Percentiles rank a stretch among this genome's conserved stretches.
phyloP scores from a whole-genome alignment of 2,329 filamentous ascomycete species.

The Triangularia setosa region DNA sequence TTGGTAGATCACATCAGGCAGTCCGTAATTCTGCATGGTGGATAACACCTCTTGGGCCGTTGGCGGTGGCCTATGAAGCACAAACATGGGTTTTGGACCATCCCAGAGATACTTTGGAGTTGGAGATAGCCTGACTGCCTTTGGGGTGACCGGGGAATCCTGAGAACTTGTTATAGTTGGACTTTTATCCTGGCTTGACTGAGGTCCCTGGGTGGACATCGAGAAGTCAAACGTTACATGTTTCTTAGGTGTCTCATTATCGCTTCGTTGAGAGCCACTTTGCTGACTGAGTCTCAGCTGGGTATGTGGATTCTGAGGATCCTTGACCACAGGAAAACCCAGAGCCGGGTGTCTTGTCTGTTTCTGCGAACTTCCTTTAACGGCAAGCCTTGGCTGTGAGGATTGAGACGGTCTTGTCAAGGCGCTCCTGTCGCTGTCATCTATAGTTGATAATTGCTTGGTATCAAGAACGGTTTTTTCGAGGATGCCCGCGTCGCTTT shows the following conservation, averaged over 20 bases:
- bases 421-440: background rate
- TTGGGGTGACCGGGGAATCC: background rate
- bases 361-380: conserved; percentile 32
- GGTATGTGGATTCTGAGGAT: conserved; percentile 63
- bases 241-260: conserved; percentile 33
- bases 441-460: too few relatives aligned
- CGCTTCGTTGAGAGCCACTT: conserved; percentile 50
- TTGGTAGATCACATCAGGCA: conserved; percentile 73
- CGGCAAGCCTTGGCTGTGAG: conserved; percentile 26
- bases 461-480: background rate
- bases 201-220: conserved; percentile 13
- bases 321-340: conserved; percentile 73
- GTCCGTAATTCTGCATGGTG: conserved; percentile 53
- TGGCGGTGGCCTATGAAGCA: conserved; percentile 34
- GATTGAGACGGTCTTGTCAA: conserved; percentile 9
- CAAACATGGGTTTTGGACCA: conserved; percentile 29
- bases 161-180: background rate
- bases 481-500: background rate
- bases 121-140: background rate
- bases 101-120: conserved; percentile 17
- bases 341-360: conserved; percentile 41
- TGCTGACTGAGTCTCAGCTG: conserved; percentile 64
- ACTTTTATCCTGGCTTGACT: background rate
- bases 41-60: conserved; percentile 42
- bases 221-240: conserved; percentile 34